Conservation (phyloP, 2,329 filamentous ascomycete genomes). For the Shiraia sp. region DNA sequence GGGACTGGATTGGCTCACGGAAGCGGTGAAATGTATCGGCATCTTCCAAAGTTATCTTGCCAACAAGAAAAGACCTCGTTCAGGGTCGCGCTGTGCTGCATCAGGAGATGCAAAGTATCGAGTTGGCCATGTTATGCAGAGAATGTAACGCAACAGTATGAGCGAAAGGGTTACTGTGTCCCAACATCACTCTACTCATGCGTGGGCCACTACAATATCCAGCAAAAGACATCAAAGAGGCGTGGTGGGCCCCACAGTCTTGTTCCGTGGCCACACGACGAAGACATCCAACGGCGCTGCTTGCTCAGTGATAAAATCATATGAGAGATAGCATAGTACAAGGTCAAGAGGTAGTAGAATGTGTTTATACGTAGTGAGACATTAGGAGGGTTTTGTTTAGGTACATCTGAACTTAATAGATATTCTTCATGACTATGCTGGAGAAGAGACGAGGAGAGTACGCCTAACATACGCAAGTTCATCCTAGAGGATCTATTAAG, state of each 20-base stretch:
- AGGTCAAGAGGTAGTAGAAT: too few relatives aligned
- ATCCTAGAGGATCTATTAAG: too few relatives aligned
- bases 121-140: slow-evolving; percentile 9
- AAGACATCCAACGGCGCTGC: too few relatives aligned
- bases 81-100: slow-evolving; percentile 14
- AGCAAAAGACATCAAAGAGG: slow-evolving; percentile 14
- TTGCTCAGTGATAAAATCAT: too few relatives aligned
- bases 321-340: too few relatives aligned
- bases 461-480: too few relatives aligned
- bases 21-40: slow-evolving; percentile 15
- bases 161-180: slow-evolving; percentile 10
- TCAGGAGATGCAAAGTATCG: slow-evolving; percentile 15
- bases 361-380: too few relatives aligned
- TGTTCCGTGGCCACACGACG: too few relatives aligned
- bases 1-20: slow-evolving; percentile 5
- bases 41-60: slow-evolving; percentile 7
- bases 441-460: too few relatives aligned
- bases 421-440: too few relatives aligned
- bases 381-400: too few relatives aligned
- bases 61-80: slow-evolving; percentile 7
- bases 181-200: slow-evolving; percentile 12
- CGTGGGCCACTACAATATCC: slow-evolving; percentile 7
- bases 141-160: slow-evolving; percentile 11
- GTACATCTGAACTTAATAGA: too few relatives aligned
- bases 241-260: slow-evolving; percentile 8